Conservation (phyloP, 257 asterid genomes). For the Petunia secreta region DNA sequence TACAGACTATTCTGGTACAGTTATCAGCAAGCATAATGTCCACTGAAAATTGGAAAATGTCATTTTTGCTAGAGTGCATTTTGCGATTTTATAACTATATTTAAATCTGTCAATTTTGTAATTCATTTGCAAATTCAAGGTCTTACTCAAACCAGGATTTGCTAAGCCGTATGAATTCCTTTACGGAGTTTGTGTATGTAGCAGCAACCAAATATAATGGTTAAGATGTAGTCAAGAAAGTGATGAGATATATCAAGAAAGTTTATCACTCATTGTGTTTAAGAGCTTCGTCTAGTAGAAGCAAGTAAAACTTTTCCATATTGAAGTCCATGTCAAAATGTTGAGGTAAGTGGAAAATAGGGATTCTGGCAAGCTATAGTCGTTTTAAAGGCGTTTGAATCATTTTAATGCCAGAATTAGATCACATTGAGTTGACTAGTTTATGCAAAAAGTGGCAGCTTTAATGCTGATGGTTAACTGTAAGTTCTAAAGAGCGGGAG, state of each 20-base stretch:
- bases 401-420: not conserved
- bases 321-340: not conserved
- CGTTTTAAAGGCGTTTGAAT: not conserved
- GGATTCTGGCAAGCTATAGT: not conserved
- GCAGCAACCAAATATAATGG: not conserved
- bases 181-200: constrained; percentile 6
- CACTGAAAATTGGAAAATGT: not conserved
- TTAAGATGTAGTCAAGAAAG: constrained; percentile 20
- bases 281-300: constrained; percentile 17
- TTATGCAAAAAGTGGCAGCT: not conserved
- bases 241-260: not conserved
- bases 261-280: not conserved
- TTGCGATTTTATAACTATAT: not conserved
- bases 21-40: not conserved
- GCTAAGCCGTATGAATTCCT: not conserved
- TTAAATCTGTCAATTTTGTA: not conserved
- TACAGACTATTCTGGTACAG: not conserved
- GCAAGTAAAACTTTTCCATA: not conserved
- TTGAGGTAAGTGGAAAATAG: not conserved
- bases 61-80: constrained; percentile 10
- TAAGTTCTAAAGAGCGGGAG: constrained; percentile 1
- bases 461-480: not conserved
- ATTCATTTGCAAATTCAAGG: constrained; percentile 1
- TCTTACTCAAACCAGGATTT: not conserved
- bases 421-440: not conserved